phyloP scores from a whole-genome alignment of 1,139 yeast genomes.

The Blastobotrys arbuscula region DNA sequence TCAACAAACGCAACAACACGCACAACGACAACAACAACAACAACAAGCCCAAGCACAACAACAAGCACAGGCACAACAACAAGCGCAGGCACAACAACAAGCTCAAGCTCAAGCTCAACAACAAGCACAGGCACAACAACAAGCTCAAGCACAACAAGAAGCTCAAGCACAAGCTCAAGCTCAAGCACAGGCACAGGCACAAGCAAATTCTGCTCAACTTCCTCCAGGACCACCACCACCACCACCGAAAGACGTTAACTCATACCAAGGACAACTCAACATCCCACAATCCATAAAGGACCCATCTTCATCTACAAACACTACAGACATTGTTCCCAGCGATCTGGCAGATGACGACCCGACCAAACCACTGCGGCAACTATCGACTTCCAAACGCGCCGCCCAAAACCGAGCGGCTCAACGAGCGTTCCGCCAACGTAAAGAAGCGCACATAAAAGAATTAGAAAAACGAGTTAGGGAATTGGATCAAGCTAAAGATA shows the following conservation, averaged over 20 bases:
- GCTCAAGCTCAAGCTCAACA: background rate
- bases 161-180: background rate
- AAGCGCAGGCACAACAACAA: too few relatives aligned
- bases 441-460: slow-evolving; percentile 71
- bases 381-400: slow-evolving; percentile 71
- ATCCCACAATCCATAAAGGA: too few relatives aligned
- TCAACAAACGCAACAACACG: background rate
- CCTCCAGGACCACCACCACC: background rate
- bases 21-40: slow-evolving; percentile 1
- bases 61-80: background rate
- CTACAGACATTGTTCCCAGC: too few relatives aligned
- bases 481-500: slow-evolving; percentile 52
- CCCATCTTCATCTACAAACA: too few relatives aligned
- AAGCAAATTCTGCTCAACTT: background rate
- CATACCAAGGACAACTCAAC: background rate
- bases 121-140: background rate
- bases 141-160: background rate
- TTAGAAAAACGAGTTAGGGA: slow-evolving; percentile 65
- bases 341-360: too few relatives aligned
- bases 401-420: slow-evolving; percentile 87
- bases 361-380: slow-evolving; percentile 35
- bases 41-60: background rate
- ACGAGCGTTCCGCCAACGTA: slow-evolving; percentile 76
- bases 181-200: background rate
- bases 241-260: background rate